Conservation (phyloP, 495 filamentous ascomycete species). For the Clohesyomyces aquaticus region DNA sequence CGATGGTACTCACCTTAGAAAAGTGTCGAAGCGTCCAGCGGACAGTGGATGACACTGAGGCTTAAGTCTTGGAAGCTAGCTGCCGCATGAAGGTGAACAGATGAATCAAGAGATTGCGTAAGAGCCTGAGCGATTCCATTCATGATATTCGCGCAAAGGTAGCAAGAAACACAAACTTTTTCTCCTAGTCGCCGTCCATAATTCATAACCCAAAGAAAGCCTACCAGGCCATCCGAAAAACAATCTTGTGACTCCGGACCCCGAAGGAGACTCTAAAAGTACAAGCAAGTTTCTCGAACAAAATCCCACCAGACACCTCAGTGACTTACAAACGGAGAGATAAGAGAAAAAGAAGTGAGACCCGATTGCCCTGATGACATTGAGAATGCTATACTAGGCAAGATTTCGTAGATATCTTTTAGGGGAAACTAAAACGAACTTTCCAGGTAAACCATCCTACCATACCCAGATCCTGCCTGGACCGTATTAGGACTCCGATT, state of each 20-base stretch:
- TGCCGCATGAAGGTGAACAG: too few relatives aligned
- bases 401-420: constrained; percentile 29
- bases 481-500: constrained; percentile 19
- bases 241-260: constrained; percentile 13
- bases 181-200: constrained; percentile 5
- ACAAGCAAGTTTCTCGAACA: constrained; percentile 8
- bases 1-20: too few relatives aligned
- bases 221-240: constrained; percentile 14
- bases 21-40: too few relatives aligned
- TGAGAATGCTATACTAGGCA: constrained; percentile 37
- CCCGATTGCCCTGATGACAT: constrained; percentile 25
- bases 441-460: constrained; percentile 19
- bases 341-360: constrained; percentile 17
- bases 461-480: constrained; percentile 35
- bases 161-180: constrained; percentile 7
- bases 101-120: too few relatives aligned
- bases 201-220: constrained; percentile 14
- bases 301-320: constrained; percentile 13
- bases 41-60: too few relatives aligned
- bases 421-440: constrained; percentile 25
- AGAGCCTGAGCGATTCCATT: too few relatives aligned
- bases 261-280: constrained; percentile 25
- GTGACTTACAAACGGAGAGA: constrained; percentile 4
- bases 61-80: too few relatives aligned
- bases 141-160: background rate